A percentile compares a stretch with the other conserved stretches of the same genome.
phyloP scores from a whole-genome alignment of 441 rosid genomes.

The Erysimum pusillum region DNA sequence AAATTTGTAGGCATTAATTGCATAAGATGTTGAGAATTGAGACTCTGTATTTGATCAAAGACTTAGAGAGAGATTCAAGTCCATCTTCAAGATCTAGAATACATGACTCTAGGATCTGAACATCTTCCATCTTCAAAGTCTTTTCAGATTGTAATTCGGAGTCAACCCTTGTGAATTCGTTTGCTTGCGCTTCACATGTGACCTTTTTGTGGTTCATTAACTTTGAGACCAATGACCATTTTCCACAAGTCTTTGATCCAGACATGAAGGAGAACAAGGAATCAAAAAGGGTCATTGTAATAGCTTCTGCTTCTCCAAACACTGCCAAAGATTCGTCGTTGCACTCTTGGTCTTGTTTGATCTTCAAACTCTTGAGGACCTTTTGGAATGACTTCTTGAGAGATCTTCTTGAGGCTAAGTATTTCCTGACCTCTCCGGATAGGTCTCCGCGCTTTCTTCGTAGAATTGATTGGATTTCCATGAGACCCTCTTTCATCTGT shows the following conservation, averaged over 20 bases:
- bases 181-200: conserved; percentile 35
- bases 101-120: conserved; percentile 42
- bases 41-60: conserved; percentile 39
- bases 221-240: conserved; percentile 55
- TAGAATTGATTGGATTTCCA: conserved; percentile 46
- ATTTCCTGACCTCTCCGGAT: conserved; percentile 35
- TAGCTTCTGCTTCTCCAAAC: conserved; percentile 47
- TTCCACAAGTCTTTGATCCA: conserved; percentile 40
- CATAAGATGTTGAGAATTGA: conserved; percentile 40
- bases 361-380: conserved; percentile 33
- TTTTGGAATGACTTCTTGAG: conserved; percentile 44
- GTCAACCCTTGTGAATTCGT: conserved; percentile 36
- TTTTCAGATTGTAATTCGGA: conserved; percentile 19
- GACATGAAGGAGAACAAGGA: conserved; percentile 49
- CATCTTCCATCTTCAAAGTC: conserved; percentile 22
- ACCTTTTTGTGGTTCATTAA: conserved; percentile 45
- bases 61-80: conserved; percentile 42
- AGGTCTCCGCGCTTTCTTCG: conserved; percentile 47
- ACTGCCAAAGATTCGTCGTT: conserved; percentile 18
- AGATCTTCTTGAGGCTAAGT: conserved; percentile 39
- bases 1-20: conserved; percentile 14
- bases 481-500: conserved; percentile 46
- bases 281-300: conserved; percentile 44
- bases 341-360: conserved; percentile 16
- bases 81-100: conserved; percentile 51